Evolutionary conservation across 2,329 filamentous ascomycete species (phyloP).

Genomic region (Monascus ruber): DNA sequence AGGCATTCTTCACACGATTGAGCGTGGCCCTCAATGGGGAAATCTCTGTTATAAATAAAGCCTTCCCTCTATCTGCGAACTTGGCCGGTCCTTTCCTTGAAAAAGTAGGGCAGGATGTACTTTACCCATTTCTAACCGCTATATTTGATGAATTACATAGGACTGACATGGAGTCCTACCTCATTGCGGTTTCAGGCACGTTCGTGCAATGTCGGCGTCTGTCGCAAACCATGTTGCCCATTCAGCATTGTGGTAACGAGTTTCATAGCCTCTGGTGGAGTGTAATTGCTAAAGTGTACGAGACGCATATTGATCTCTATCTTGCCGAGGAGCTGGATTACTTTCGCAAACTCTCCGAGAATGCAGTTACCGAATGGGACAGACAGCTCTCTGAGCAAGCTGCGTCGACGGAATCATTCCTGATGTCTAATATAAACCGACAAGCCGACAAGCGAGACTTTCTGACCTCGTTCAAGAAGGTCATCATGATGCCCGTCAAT

Average conservation of each 20-base stretch:
- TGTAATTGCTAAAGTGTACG: constrained; percentile 64
- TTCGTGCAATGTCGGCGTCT: constrained; percentile 80
- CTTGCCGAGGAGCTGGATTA: constrained; percentile 80
- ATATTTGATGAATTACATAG: constrained; percentile 81
- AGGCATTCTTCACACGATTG: constrained; percentile 66
- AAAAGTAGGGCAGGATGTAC: constrained; percentile 67
- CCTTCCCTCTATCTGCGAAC: constrained; percentile 60
- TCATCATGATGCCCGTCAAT: constrained; percentile 97
- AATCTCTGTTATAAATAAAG: constrained; percentile 62
- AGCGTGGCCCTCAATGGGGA: constrained; percentile 73
- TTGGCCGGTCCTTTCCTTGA: constrained; percentile 72
- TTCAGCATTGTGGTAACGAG: constrained; percentile 46
- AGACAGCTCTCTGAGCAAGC: constrained; percentile 85
- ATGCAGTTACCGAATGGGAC: constrained; percentile 76
- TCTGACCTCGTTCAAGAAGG: constrained; percentile 90
- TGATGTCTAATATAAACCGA: constrained; percentile 89
- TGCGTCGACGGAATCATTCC: constrained; percentile 80
- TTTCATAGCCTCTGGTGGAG: constrained; percentile 55
- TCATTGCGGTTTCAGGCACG: constrained; percentile 75
- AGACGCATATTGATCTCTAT: constrained; percentile 88
- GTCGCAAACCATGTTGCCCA: constrained; percentile 56
- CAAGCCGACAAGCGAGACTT: constrained; percentile 97
- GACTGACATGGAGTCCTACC: constrained; percentile 61
- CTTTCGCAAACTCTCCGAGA: constrained; percentile 66
- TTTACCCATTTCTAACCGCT: constrained; percentile 75